These are phyloP conservation scores for Psidium guajava DNA, from an alignment of 345 rosid species.

Conservation along the genomic window DNA sequence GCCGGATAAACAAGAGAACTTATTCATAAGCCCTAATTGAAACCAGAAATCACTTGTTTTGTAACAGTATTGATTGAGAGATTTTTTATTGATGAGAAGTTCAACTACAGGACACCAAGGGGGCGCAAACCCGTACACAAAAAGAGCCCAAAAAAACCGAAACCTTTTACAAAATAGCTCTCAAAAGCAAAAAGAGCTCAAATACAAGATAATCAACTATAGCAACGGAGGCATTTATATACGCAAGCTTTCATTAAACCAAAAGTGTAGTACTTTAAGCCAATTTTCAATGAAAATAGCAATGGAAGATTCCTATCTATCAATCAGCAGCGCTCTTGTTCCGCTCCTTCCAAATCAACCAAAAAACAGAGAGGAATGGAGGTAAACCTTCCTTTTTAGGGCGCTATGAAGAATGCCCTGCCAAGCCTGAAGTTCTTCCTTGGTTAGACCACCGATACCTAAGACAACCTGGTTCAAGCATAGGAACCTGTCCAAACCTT, in stretches of 20 bases:
- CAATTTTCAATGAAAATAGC: neutral
- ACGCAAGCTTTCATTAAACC: neutral
- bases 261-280: neutral
- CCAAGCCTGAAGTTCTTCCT: neutral
- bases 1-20: neutral
- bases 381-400: neutral
- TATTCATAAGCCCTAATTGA: neutral
- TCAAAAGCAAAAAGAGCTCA: neutral
- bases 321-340: neutral
- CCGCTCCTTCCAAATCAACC: neutral
- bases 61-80: neutral
- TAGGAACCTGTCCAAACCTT: neutral
- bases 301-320: neutral
- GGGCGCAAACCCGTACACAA: neutral
- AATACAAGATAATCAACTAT: neutral
- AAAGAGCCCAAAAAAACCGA: neutral
- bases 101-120: neutral
- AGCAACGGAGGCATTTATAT: neutral
- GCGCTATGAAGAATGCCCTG: neutral
- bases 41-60: neutral
- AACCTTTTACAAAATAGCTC: no score
- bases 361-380: neutral
- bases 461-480: neutral
- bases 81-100: neutral
- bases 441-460: neutral